A percentile compares a stretch with the other conserved stretches of the same genome.
phyloP scores from a whole-genome alignment of 1,139 yeast species.

The Candida sanyaensis region DNA sequence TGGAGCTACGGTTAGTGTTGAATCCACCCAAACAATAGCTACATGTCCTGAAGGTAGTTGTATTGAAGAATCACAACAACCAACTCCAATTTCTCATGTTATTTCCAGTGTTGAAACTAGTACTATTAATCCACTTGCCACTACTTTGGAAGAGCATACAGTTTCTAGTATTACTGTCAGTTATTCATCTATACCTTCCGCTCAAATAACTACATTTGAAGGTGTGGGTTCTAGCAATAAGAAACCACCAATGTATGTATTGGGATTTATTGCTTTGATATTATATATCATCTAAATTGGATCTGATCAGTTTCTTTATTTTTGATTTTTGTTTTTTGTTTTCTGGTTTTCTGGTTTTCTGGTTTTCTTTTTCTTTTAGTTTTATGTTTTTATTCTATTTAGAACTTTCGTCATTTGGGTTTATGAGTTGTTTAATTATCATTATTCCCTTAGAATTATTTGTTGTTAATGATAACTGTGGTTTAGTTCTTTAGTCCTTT shows the following conservation, averaged over 20 bases:
- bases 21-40: not conserved
- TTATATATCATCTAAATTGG: slow-evolving; percentile 3
- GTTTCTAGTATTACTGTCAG: slow-evolving; percentile 5
- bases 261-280: slow-evolving; percentile 8
- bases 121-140: not conserved
- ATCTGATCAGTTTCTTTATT: too few relatives aligned
- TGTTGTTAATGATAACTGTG: not conserved
- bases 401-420: not conserved
- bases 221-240: slow-evolving; percentile 9
- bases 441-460: not conserved
- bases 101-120: not conserved
- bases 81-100: slow-evolving; percentile 3
- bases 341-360: not conserved
- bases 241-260: slow-evolving; percentile 7
- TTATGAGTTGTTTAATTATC: too few relatives aligned
- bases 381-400: not conserved
- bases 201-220: slow-evolving; percentile 6
- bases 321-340: not conserved
- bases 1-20: slow-evolving; percentile 2
- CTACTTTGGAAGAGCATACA: slow-evolving; percentile 1
- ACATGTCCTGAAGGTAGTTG: slow-evolving; percentile 3
- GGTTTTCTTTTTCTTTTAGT: not conserved
- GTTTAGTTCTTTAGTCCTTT: too few relatives aligned
- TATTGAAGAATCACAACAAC: not conserved
- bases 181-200: slow-evolving; percentile 5